Conservation (phyloP, 2,329 filamentous ascomycete species). For the Monosporascus sp. region DNA sequence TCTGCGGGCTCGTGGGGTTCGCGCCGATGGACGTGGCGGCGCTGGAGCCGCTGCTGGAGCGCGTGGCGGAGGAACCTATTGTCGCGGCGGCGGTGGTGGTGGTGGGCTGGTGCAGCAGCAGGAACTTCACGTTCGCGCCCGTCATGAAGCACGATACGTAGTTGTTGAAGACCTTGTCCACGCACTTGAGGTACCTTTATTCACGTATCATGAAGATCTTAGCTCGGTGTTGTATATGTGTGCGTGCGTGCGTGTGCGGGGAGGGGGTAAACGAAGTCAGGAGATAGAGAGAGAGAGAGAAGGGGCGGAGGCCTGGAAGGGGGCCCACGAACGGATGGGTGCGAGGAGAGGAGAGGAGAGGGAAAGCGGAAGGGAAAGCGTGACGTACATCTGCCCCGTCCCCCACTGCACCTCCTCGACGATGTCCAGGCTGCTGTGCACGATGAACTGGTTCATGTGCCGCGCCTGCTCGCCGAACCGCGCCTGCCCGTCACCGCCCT, state of each 20-base stretch:
- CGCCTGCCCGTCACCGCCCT: slow-evolving; percentile 86
- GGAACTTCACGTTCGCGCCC: slow-evolving; percentile 85
- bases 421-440: slow-evolving; percentile 89
- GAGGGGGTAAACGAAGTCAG: not conserved
- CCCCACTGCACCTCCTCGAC: slow-evolving; percentile 97
- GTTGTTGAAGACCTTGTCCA: slow-evolving; percentile 95
- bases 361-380: slow-evolving; percentile 4
- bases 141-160: slow-evolving; percentile 95
- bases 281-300: not conserved
- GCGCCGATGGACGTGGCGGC: slow-evolving; percentile 65
- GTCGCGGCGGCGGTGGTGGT: slow-evolving; percentile 36
- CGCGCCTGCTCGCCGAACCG: slow-evolving; percentile 84
- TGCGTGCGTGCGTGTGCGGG: too few relatives aligned
- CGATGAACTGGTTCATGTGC: slow-evolving; percentile 95
- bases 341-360: too few relatives aligned
- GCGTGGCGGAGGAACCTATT: slow-evolving; percentile 1
- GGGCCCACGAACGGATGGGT: too few relatives aligned
- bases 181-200: slow-evolving; percentile 76
- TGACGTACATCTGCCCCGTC: slow-evolving; percentile 67
- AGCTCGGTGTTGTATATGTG: not conserved
- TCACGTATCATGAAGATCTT: not conserved
- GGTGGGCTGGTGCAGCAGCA: slow-evolving; percentile 81
- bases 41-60: slow-evolving; percentile 11
- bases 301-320: not conserved
- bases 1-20: slow-evolving; percentile 83